Evolutionary conservation across 169 alveolate genomes (phyloP).

Genomic region (Babesia caballi): DNA sequence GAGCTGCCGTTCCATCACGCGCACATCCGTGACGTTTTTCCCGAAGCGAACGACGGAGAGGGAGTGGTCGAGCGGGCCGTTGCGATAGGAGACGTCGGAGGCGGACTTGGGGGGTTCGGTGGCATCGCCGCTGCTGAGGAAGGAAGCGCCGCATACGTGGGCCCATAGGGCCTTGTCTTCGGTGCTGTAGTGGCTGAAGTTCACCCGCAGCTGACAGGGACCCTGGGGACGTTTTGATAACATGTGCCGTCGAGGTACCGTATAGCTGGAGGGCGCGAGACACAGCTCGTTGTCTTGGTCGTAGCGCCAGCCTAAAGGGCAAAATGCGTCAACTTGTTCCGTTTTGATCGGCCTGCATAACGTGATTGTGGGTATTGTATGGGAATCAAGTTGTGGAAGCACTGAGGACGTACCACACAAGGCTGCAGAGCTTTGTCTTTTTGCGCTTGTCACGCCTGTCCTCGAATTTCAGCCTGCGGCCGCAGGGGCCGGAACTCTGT

Average conservation of each 20-base stretch:
- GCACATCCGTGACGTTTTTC: constrained; percentile 14
- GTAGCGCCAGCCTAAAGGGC: constrained; percentile 72
- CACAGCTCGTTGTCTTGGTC: constrained; percentile 51
- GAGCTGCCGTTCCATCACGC: constrained; percentile 62
- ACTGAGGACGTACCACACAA: constrained; percentile 44
- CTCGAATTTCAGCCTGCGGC: constrained; percentile 7
- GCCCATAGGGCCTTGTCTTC: constrained; percentile 73
- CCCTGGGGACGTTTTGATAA: constrained; percentile 32
- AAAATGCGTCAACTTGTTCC: constrained; percentile 16
- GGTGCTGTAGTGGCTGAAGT: constrained; percentile 59
- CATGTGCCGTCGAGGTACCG: constrained; percentile 17
- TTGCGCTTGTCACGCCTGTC: constrained; percentile 13
- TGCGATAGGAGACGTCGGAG: constrained; percentile 23
- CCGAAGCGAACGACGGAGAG: constrained; percentile 36
- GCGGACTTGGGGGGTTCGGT: neutral
- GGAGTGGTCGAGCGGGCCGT: constrained; percentile 22
- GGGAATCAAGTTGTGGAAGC: too few relatives aligned
- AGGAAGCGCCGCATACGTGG: constrained; percentile 52
- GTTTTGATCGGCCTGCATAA: constrained; percentile 1
- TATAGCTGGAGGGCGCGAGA: constrained; percentile 67
- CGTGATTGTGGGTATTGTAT: neutral
- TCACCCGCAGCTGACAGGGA: constrained; percentile 67
- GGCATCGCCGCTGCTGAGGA: constrained; percentile 21
- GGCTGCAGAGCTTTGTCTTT: constrained; percentile 17
- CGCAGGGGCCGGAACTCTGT: neutral